Evolutionary conservation across 2,329 filamentous ascomycete genomes (phyloP), one percentile per base, ranked within the genome.

Genomic region (Xylariomycetidae sp.): DNA sequence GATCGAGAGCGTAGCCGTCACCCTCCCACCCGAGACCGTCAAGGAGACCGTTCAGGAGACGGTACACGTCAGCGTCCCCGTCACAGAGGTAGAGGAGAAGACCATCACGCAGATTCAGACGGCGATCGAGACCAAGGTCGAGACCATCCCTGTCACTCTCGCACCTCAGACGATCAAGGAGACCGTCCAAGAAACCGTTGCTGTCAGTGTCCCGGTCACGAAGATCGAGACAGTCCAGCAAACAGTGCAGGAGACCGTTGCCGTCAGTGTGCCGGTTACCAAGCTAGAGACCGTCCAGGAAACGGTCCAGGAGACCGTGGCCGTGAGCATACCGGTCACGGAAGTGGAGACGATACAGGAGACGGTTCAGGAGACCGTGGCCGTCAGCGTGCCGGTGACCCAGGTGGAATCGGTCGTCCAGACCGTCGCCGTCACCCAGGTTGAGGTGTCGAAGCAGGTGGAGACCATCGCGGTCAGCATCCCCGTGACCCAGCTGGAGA

Each of bases 21-120:
- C 40, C 10, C 13, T 35, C 6, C 41, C 41, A 12, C 41, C 41
- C 10, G 31, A 39, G 17, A 44, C 34, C 16, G 23, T 41, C 2
- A 23, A 23, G 20, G 20, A 23, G 20, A 23, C 20, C 20, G 20
- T 23, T n/a, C 36, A 37, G 26, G 20, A 23, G 20, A 8, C 20
- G 8, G 20, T 23, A 8, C 8, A 8, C 20, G 20, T 23, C 20
- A 23, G 20, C 20, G 20, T 23, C 8, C 20, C 20, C 8, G 20
- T 23, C n/a, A 23, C 20, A 8, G 20, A 23, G 20, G 23, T n/a
- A n/a, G n/a, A n/a, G n/a, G n/a, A n/a, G n/a, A n/a, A n/a, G n/a
- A n/a, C n/a, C n/a, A n/a, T n/a, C n/a, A n/a, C n/a, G n/a, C n/a
- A n/a, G n/a, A n/a, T n/a, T n/a, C n/a, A n/a, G n/a, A n/a, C n/a